Percentiles rank a stretch among this genome's conserved stretches.
These are phyloP conservation scores for Dothiorella sarmentorum DNA, from an alignment of 2,329 filamentous ascomycete genomes.

Conservation along the genomic window DNA sequence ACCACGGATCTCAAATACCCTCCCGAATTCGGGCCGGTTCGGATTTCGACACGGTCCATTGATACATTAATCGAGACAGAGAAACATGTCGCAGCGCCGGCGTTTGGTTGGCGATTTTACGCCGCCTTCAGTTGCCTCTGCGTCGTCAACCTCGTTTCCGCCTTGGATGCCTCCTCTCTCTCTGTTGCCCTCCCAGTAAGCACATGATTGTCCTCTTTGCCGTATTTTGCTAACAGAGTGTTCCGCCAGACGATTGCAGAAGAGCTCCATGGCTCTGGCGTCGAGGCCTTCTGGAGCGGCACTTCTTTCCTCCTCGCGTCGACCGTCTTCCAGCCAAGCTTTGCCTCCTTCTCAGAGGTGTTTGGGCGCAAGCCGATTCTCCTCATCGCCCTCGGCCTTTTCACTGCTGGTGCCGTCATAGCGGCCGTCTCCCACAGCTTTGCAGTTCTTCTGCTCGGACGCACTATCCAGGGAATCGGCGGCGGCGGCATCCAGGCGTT, in stretches of 20 bases:
- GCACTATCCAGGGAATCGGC: slow-evolving; percentile 49
- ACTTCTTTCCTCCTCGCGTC: slow-evolving; percentile 67
- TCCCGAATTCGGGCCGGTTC: too few relatives aligned
- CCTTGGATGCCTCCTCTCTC: slow-evolving; percentile 26
- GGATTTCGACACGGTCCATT: too few relatives aligned
- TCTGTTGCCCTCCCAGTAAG: slow-evolving; percentile 27
- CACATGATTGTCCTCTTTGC: slow-evolving; percentile 28
- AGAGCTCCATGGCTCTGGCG: slow-evolving; percentile 22
- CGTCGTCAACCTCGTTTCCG: slow-evolving; percentile 26
- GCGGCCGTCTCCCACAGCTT: slow-evolving; percentile 42
- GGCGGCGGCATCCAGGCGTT: slow-evolving; percentile 51
- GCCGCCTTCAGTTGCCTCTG: slow-evolving; percentile 25
- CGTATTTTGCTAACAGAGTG: slow-evolving; percentile 34
- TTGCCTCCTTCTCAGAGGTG: slow-evolving; percentile 44
- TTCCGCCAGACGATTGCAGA: slow-evolving; percentile 26
- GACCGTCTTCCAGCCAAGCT: slow-evolving; percentile 56
- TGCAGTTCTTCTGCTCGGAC: slow-evolving; percentile 43
- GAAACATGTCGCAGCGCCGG: too few relatives aligned
- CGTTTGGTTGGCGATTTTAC: slow-evolving; percentile 30
- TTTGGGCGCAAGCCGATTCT: slow-evolving; percentile 46
- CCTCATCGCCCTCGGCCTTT: slow-evolving; percentile 40
- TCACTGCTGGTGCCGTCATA: slow-evolving; percentile 46
- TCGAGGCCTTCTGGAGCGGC: slow-evolving; percentile 66
- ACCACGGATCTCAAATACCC: too few relatives aligned
- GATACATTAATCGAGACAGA: too few relatives aligned